Percentiles rank a stretch among this genome's conserved stretches.
Conservation (phyloP, 1,284 basidiomycete genomes). For the Singerocomus inundabilis region DNA sequence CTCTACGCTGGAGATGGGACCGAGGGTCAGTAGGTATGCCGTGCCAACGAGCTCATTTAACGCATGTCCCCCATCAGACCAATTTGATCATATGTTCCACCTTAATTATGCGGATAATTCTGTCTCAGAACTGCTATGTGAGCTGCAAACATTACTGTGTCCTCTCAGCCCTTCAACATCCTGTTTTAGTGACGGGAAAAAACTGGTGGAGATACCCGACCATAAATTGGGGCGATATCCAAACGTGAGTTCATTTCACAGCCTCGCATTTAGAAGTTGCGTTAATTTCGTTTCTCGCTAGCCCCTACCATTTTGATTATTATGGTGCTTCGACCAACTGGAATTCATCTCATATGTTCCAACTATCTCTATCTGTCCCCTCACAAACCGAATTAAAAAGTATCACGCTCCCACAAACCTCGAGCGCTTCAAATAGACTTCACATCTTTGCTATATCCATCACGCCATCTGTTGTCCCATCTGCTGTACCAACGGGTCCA, state of each 20-base stretch:
- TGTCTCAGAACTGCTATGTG: slow-evolving; percentile 35
- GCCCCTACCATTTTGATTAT: slow-evolving; percentile 41
- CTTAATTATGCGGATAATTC: slow-evolving; percentile 38
- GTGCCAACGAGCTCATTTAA: neutral
- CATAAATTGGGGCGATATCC: slow-evolving; percentile 39
- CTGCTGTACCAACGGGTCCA: slow-evolving; percentile 18
- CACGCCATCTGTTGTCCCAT: slow-evolving; percentile 33
- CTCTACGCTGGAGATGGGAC: slow-evolving; percentile 41
- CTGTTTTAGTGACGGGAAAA: slow-evolving; percentile 35
- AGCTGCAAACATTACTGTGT: slow-evolving; percentile 4
- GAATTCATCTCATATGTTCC: slow-evolving; percentile 43
- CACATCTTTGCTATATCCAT: slow-evolving; percentile 48
- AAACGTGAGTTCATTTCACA: slow-evolving; percentile 28
- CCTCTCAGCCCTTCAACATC: neutral
- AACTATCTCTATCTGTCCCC: slow-evolving; percentile 43
- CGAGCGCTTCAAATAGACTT: slow-evolving; percentile 32
- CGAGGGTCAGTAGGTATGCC: slow-evolving; percentile 21
- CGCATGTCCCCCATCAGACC: slow-evolving; percentile 19
- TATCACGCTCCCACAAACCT: slow-evolving; percentile 40
- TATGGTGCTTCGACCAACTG: slow-evolving; percentile 35
- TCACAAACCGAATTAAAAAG: slow-evolving; percentile 40
- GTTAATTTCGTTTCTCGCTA: slow-evolving; percentile 13
- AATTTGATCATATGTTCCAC: slow-evolving; percentile 36
- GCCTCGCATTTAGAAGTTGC: neutral
- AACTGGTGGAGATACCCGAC: slow-evolving; percentile 41